These are phyloP conservation scores for Lentinula novae-zelandiae DNA, from an alignment of 1,284 basidiomycete species.

Conservation along the genomic window DNA sequence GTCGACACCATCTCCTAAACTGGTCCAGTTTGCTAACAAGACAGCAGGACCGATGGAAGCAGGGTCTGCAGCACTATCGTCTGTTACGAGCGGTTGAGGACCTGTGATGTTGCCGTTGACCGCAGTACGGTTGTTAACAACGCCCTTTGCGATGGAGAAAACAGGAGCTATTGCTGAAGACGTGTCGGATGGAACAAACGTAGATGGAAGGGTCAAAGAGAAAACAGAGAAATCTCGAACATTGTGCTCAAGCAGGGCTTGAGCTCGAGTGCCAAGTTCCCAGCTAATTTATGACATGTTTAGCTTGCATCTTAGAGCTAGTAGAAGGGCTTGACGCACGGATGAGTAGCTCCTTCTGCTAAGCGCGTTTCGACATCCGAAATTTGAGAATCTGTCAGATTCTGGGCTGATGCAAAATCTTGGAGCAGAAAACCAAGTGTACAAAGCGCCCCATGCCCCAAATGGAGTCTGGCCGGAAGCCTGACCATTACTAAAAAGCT, in stretches of 20 bases:
- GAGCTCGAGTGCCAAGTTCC: constrained; percentile 61
- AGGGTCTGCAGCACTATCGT: constrained; percentile 75
- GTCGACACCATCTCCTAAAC: constrained; percentile 30
- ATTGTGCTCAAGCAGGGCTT: constrained; percentile 58
- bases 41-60: constrained; percentile 79
- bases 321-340: constrained; percentile 14
- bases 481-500: background rate
- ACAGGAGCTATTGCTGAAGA: constrained; percentile 45
- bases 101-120: constrained; percentile 38
- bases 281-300: constrained; percentile 38
- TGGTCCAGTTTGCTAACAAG: constrained; percentile 75
- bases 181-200: constrained; percentile 31
- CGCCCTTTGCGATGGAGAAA: constrained; percentile 51
- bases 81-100: constrained; percentile 49
- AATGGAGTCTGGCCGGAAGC: background rate
- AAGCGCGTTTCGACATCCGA: constrained; percentile 22
- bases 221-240: constrained; percentile 49
- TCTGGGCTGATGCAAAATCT: constrained; percentile 17
- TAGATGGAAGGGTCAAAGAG: constrained; percentile 36
- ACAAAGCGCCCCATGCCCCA: background rate
- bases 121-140: constrained; percentile 44
- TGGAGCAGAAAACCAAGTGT: background rate
- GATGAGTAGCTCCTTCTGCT: constrained; percentile 27
- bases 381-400: constrained; percentile 22
- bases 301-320: background rate